phyloP scores from a whole-genome alignment of 306 rosid species.

The Malus fusca region DNA sequence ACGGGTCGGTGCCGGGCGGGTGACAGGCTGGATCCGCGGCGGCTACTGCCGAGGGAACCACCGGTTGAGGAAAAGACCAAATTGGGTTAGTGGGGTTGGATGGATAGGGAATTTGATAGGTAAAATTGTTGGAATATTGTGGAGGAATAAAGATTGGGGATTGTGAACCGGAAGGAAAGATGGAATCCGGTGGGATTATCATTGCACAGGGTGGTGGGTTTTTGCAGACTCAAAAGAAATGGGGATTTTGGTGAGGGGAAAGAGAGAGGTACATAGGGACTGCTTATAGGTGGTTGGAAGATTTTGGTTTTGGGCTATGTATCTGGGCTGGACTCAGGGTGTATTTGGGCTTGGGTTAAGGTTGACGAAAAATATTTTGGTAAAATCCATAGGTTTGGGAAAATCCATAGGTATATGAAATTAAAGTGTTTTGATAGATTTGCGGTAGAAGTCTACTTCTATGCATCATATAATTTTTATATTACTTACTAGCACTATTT shows the following conservation, averaged over 20 bases:
- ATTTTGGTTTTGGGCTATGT: neutral
- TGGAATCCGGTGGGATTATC: neutral
- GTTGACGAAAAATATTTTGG: neutral
- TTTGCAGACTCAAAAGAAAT: neutral
- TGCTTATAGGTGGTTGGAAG: neutral
- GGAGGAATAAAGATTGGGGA: constrained; percentile 14
- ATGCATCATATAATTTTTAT: neutral
- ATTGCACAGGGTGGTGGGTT: neutral
- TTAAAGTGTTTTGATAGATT: too few relatives aligned
- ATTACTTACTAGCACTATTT: neutral
- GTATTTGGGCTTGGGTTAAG: neutral
- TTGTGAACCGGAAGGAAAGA: neutral
- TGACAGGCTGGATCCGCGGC: constrained; percentile 26
- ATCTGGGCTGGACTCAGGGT: neutral
- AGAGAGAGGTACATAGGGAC: neutral
- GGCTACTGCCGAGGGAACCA: constrained; percentile 6
- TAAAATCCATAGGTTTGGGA: too few relatives aligned
- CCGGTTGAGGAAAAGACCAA: constrained; percentile 24
- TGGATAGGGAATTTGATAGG: constrained; percentile 13
- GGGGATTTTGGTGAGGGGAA: neutral
- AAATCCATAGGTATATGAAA: neutral
- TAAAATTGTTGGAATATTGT: constrained; percentile 7
- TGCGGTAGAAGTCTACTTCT: too few relatives aligned
- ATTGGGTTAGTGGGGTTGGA: constrained; percentile 10
- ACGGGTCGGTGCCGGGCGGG: constrained; percentile 48